Percentiles rank a stretch among this genome's conserved stretches.
Conservation (phyloP, 177 flowering plant genomes). For the Vitis hybrid region DNA sequence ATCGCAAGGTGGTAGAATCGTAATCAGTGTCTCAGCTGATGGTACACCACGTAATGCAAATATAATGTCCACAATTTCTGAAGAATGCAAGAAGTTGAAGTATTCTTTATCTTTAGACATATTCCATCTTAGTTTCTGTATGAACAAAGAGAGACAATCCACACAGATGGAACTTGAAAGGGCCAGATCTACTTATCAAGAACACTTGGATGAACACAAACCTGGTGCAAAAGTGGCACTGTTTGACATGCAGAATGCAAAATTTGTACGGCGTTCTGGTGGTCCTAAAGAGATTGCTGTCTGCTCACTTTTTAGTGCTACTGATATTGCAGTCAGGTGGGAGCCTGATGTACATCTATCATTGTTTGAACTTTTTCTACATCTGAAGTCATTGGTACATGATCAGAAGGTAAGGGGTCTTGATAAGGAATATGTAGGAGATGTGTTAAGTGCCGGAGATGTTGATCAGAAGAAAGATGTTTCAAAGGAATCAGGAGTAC, state of each 20-base stretch:
- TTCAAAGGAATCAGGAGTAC: slow-evolving; percentile 30
- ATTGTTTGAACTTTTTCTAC: slow-evolving; percentile 71
- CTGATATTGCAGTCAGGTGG: slow-evolving; percentile 90
- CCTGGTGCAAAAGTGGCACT: slow-evolving; percentile 57
- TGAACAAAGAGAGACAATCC: slow-evolving; percentile 87
- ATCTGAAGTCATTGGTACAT: slow-evolving; percentile 52
- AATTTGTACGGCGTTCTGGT: slow-evolving; percentile 87
- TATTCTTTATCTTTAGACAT: slow-evolving; percentile 79
- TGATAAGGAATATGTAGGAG: slow-evolving; percentile 30
- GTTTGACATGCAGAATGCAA: slow-evolving; percentile 94
- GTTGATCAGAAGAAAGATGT: slow-evolving; percentile 41
- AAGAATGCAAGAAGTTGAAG: slow-evolving; percentile 48
- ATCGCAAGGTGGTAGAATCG: slow-evolving; percentile 88
- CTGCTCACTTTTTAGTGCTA: slow-evolving; percentile 96
- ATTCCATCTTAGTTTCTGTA: slow-evolving; percentile 63
- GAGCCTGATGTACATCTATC: slow-evolving; percentile 96
- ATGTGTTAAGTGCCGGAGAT: slow-evolving; percentile 25
- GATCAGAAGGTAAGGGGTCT: slow-evolving; percentile 49
- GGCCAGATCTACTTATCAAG: slow-evolving; percentile 84
- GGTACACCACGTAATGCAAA: slow-evolving; percentile 84
- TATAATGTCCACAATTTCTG: slow-evolving; percentile 54
- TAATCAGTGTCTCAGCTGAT: slow-evolving; percentile 72
- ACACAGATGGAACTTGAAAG: slow-evolving; percentile 87
- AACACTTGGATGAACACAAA: slow-evolving; percentile 45
- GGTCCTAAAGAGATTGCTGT: slow-evolving; percentile 77